Conservation (phyloP, 805 yeast species). For the Candida yuanshanica region DNA sequence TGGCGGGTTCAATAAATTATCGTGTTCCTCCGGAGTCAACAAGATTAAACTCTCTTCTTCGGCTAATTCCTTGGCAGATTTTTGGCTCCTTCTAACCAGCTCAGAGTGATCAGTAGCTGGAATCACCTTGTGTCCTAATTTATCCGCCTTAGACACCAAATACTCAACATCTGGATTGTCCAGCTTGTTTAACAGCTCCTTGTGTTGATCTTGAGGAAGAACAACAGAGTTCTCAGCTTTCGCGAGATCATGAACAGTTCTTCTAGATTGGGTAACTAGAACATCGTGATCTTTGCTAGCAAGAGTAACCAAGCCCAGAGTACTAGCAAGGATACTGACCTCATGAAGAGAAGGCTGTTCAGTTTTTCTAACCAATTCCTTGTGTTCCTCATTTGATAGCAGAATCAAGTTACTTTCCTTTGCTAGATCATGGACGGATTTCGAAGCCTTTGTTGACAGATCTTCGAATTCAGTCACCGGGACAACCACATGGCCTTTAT, state of each 20-base stretch:
- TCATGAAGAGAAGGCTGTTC: constrained; percentile 8
- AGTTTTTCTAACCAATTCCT: constrained; percentile 8
- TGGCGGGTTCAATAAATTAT: constrained; percentile 13
- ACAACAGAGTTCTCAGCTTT: constrained; percentile 1
- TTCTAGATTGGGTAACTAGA: constrained; percentile 2
- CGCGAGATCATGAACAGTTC: constrained; percentile 4
- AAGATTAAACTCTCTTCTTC: constrained; percentile 21
- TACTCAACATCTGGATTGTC: constrained; percentile 10
- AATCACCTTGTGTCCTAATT: constrained; percentile 6
- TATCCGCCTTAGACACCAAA: constrained; percentile 17
- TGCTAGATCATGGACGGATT: constrained; percentile 21
- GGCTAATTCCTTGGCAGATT: constrained; percentile 15
- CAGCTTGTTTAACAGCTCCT: constrained; percentile 5
- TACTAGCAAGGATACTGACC: constrained; percentile 9
- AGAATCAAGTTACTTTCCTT: constrained; percentile 11
- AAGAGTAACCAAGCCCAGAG: constrained; percentile 5
- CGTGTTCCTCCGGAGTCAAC: constrained; percentile 18
- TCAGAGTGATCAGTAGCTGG: constrained; percentile 8
- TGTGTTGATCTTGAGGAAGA: constrained; percentile 3
- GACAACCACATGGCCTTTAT: constrained; percentile 9
- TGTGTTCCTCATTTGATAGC: constrained; percentile 11
- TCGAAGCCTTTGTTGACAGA: constrained; percentile 11
- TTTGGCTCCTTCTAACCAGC: constrained; percentile 1
- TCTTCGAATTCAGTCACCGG: constrained; percentile 9
- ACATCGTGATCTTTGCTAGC: constrained; percentile 2